Evolutionary conservation across 805 yeast species (phyloP), one percentile per base, ranked within the genome.

Genomic region (Suhomyces xylopsoci): DNA sequence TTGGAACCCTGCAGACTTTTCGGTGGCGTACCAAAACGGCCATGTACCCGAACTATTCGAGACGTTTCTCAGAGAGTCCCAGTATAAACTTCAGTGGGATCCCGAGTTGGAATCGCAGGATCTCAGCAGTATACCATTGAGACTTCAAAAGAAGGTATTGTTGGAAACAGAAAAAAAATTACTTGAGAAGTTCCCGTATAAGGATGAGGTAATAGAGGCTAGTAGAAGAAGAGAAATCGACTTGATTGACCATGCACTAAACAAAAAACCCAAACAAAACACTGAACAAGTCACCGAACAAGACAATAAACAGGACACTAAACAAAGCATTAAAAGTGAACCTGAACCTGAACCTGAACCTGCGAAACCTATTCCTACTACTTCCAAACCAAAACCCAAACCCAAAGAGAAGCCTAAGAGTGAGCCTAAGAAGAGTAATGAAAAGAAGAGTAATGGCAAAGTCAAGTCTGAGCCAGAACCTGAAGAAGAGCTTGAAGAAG

Each of bases 1-100:
- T 17, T 87, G 84, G 80, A 80, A 85, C 56, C 91, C 91, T 0
- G 10, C 64, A 49, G 81, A 70, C 49, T 69, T 69, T 55, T 67
- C 70, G 3, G 20, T 45, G 10, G 51, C 54, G 42, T 36, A 34
- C 14, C 58, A 8, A 47, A 58, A 57, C 26, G 28, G 60, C 10
- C 71, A 66, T 15, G 56, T 68, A 32, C 73, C 76, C 5, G 77
- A 68, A 47, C 58, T 66, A 15, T 69, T 62, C 51, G 70, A 70
- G 43, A 60, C 63, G 30, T 73, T 71, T 50, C 49, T 67, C 12
- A 60, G 66, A 14, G 55, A 66, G 26, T 62, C 66, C 40, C 53
- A 63, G 2, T 65, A 62, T 52, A 59, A 61, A 47, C 58, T 75
- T 19, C 52, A 58, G 9, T 76, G 80, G 80, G 71, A 64, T 49